Conservation (phyloP, 2,329 filamentous ascomycete genomes). For the Fusarium falciforme region DNA sequence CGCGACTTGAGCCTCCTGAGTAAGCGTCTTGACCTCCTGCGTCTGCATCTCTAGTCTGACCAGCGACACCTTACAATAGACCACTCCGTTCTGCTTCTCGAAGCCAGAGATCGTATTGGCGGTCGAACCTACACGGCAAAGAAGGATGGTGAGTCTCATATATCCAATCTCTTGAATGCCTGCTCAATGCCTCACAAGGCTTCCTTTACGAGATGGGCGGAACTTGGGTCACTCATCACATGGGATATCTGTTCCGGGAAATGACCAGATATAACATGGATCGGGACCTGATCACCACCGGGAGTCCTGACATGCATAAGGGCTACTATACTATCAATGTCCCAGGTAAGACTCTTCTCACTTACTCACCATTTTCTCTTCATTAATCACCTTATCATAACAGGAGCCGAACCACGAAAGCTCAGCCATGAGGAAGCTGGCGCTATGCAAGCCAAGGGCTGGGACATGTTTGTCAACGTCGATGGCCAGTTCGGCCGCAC, state of each 20-base stretch:
- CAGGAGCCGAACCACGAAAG: slow-evolving; percentile 32
- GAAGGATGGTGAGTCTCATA: slow-evolving; percentile 46
- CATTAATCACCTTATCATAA: not conserved
- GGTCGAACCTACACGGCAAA: slow-evolving; percentile 37
- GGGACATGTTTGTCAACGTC: slow-evolving; percentile 43
- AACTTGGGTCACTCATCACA: slow-evolving; percentile 54
- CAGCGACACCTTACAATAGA: not conserved
- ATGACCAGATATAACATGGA: slow-evolving; percentile 55
- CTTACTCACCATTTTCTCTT: not conserved
- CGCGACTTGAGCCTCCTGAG: slow-evolving; percentile 23
- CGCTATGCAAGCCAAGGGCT: slow-evolving; percentile 35
- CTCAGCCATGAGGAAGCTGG: slow-evolving; percentile 43
- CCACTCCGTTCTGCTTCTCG: slow-evolving; percentile 46
- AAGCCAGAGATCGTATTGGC: slow-evolving; percentile 54
- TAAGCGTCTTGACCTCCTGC: not conserved
- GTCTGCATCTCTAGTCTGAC: not conserved
- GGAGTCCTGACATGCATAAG: slow-evolving; percentile 20
- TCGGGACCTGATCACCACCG: slow-evolving; percentile 20
- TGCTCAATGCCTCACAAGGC: slow-evolving; percentile 26
- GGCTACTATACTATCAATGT: slow-evolving; percentile 31
- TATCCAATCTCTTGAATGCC: not conserved
- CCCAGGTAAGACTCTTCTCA: not conserved
- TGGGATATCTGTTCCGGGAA: slow-evolving; percentile 55
- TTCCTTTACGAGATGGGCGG: slow-evolving; percentile 56
- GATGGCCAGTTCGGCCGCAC: slow-evolving; percentile 41